Base-by-base conservation (phyloP, 352 stramenopile genomes). In the Pythium aquatile region DNA sequence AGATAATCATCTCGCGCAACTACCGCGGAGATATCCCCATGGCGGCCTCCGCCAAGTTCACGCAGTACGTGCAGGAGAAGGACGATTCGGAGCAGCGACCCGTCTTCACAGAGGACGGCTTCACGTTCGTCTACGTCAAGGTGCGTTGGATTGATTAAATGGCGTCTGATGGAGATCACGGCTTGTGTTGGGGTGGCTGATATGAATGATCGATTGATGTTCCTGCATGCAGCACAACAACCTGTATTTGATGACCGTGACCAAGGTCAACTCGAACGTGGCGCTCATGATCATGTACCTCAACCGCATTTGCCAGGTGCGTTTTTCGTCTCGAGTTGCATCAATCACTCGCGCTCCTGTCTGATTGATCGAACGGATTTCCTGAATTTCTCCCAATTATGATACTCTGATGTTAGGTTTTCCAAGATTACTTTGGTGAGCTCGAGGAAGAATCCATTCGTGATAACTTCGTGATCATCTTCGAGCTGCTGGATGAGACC, bases 401-500 rank as follows among this genome's bases (percentile, higher is more conserved):
- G 26, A 17, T 55, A 11, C 20, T 56, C 8, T 49, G 33, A 39
- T 24, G 55, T 16, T 58, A 96, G 66, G 95, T 99, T 8, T 99
- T 99, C 79, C 96, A 98, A 72, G 97, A 99, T 63, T 99, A 99
- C 85, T 99, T 99, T 90, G 96, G 96, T 13, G 97, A 98, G 62
- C 74, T 99, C 9, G 96, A 99, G 66, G 98, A 99, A 75, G 98
- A 99, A 75, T 98, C 87, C 57, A 99, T 99, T 66, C 92, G 98
- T 32, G 97, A 99, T 79, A 99, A 99, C 71, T 99, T 99, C 78
- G 97, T 99, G 42, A 98, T 99, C 75, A 99, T 99, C 74, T 99
- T 99, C 72, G 98, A 99, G 83, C 83, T 99, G 9, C 82, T 99
- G 46, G 98, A 99, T 74, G 98, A 99, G 80, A 99, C 96, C 9